phyloP scores from a whole-genome alignment of 2,329 filamentous ascomycete species.

The Sclerotinia spermophila region DNA sequence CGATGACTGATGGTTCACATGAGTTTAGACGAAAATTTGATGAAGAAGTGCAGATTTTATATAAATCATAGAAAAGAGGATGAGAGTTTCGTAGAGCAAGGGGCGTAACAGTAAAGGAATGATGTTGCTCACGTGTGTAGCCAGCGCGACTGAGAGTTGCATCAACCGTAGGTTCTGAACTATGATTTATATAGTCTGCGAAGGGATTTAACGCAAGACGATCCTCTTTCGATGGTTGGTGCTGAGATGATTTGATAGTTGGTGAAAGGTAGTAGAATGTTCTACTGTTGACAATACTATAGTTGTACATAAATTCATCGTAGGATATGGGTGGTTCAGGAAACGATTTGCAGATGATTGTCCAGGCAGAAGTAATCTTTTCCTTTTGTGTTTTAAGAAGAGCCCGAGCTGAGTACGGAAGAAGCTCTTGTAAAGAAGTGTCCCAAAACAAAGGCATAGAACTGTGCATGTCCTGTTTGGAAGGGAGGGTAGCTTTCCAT shows the following conservation, averaged over 20 bases:
- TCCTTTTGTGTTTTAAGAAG: constrained; percentile 53
- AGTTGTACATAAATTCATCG: constrained; percentile 50
- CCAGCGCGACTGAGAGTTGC: constrained; percentile 48
- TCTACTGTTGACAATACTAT: constrained; percentile 59
- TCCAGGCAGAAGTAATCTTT: constrained; percentile 51
- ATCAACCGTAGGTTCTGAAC: constrained; percentile 37
- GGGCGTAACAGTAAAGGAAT: background rate
- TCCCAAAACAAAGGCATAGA: constrained; percentile 57
- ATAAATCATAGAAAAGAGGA: background rate
- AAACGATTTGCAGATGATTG: constrained; percentile 42
- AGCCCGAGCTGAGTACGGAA: constrained; percentile 44
- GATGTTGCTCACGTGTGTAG: constrained; percentile 43
- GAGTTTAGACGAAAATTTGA: background rate
- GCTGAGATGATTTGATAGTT: constrained; percentile 37
- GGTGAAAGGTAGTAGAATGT: constrained; percentile 53
- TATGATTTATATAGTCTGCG: constrained; percentile 67
- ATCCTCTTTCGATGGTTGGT: constrained; percentile 47
- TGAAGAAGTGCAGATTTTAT: background rate
- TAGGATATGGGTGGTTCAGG: constrained; percentile 37
- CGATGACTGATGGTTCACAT: background rate
- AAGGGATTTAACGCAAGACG: constrained; percentile 68
- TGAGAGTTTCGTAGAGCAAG: background rate
- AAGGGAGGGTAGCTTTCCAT: constrained; percentile 69
- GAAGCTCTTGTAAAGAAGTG: constrained; percentile 40
- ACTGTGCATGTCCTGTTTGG: constrained; percentile 52